Evolutionary conservation across 805 yeast genomes (phyloP).

Genomic region (Ascoidea asiatica): DNA sequence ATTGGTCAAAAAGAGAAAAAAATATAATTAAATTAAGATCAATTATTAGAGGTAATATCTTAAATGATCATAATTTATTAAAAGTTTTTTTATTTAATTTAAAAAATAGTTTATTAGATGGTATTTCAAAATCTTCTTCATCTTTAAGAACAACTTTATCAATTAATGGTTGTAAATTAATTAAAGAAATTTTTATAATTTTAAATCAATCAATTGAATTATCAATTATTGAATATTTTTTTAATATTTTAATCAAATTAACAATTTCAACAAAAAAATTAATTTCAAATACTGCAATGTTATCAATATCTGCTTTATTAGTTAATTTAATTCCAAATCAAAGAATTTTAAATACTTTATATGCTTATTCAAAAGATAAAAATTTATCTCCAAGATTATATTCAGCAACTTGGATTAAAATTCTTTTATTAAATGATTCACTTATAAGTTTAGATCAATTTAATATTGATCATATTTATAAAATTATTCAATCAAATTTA

Average conservation of each 20-base stretch:
- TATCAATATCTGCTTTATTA: conserved; percentile 26
- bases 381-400: conserved; percentile 58
- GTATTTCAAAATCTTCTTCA: conserved; percentile 47
- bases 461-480: conserved; percentile 30
- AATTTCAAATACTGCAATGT: conserved; percentile 43
- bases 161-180: conserved; percentile 57
- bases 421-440: conserved; percentile 40
- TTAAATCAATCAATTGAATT: conserved; percentile 26
- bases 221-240: conserved; percentile 14
- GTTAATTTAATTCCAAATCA: conserved; percentile 17
- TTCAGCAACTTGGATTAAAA: conserved; percentile 57
- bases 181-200: conserved; percentile 48
- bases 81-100: conserved; percentile 20
- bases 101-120: conserved; percentile 33
- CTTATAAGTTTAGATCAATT: conserved; percentile 15
- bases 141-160: conserved; percentile 82
- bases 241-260: conserved; percentile 28
- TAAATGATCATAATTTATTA: conserved; percentile 19
- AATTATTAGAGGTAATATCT: conserved; percentile 44
- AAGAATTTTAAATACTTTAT: conserved; percentile 36
- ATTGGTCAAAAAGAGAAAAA: conserved; percentile 70
- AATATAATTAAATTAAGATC: conserved; percentile 42
- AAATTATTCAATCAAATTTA: conserved; percentile 44
- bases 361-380: conserved; percentile 47
- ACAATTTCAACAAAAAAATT: conserved; percentile 52